Percentiles rank a stretch among this genome's conserved stretches.
Evolutionary conservation across 768 basidiomycete species (phyloP).

Genomic region (Kwoniella dendrophila): DNA sequence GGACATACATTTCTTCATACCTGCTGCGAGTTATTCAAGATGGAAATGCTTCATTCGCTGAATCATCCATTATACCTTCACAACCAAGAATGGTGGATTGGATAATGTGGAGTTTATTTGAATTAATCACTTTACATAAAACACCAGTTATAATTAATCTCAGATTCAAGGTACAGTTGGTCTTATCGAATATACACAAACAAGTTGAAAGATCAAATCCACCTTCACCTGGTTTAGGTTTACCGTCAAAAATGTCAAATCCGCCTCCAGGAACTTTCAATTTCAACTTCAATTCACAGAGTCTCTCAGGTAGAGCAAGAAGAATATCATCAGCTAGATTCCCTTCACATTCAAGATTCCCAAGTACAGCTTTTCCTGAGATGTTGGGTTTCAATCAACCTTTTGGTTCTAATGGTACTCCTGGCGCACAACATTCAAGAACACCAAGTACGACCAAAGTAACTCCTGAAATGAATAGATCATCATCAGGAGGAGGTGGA

Average conservation of each 20-base stretch:
- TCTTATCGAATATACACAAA: constrained; percentile 16
- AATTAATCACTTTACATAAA: constrained; percentile 31
- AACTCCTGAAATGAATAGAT: too few species aligned
- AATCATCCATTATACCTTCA: not conserved
- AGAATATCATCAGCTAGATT: constrained; percentile 9
- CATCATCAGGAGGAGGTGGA: too few species aligned
- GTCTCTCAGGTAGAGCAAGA: constrained; percentile 21
- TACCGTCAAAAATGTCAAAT: constrained; percentile 13
- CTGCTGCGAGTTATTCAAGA: constrained; percentile 19
- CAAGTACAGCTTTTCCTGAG: constrained; percentile 13
- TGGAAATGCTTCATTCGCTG: constrained; percentile 27
- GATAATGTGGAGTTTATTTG: constrained; percentile 44
- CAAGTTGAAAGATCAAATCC: constrained; percentile 22
- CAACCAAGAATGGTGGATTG: constrained; percentile 35
- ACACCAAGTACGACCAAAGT: constrained; percentile 1
- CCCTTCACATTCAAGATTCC: constrained; percentile 17
- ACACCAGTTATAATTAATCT: constrained; percentile 36
- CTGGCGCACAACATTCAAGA: not conserved
- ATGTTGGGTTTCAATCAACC: constrained; percentile 1
- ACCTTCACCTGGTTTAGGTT: constrained; percentile 25
- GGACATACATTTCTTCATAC: constrained; percentile 32
- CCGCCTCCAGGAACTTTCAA: constrained; percentile 8
- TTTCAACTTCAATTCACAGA: too few species aligned
- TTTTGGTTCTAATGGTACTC: not conserved
- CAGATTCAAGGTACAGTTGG: constrained; percentile 27